Percentiles rank a stretch among this genome's conserved stretches.
phyloP scores from a whole-genome alignment of 2,329 filamentous ascomycete genomes.

The Ustilaginoidea virens region DNA sequence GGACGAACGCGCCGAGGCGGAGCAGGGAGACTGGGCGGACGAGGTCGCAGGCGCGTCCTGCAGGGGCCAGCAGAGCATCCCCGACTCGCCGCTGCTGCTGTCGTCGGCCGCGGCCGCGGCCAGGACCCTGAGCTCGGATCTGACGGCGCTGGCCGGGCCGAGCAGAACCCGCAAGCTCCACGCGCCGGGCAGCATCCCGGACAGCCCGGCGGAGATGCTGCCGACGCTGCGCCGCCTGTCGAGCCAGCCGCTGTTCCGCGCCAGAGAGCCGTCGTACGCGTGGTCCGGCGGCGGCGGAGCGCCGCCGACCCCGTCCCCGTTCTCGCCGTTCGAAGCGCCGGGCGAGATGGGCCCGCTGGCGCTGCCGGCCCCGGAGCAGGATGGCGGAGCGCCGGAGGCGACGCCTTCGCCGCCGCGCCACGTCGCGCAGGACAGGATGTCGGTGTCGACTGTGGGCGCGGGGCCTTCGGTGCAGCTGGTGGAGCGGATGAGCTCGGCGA shows the following conservation, averaged over 20 bases:
- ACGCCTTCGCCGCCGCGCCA: conserved; percentile 45
- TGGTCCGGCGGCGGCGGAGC: too few species aligned
- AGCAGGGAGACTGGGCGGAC: conserved; percentile 36
- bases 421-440: conserved; percentile 70
- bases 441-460: conserved; percentile 75
- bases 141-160: conserved; percentile 29
- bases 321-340: conserved; percentile 29
- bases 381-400: conserved; percentile 34
- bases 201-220: conserved; percentile 22
- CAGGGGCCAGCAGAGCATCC: conserved; percentile 30
- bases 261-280: conserved; percentile 21
- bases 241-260: conserved; percentile 28
- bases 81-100: conserved; percentile 39
- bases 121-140: conserved; percentile 39
- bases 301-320: conserved; percentile 23
- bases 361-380: conserved; percentile 28
- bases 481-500: conserved; percentile 87
- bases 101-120: too few species aligned
- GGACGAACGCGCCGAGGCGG: conserved; percentile 21
- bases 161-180: conserved; percentile 16
- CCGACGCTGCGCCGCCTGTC: conserved; percentile 32
- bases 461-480: conserved; percentile 91
- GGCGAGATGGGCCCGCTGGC: conserved; percentile 16
- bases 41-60: conserved; percentile 27
- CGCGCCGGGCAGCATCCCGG: conserved; percentile 34